Conservation (phyloP, 2,329 filamentous ascomycete species). For the Ascochyta clinopodiicola region DNA sequence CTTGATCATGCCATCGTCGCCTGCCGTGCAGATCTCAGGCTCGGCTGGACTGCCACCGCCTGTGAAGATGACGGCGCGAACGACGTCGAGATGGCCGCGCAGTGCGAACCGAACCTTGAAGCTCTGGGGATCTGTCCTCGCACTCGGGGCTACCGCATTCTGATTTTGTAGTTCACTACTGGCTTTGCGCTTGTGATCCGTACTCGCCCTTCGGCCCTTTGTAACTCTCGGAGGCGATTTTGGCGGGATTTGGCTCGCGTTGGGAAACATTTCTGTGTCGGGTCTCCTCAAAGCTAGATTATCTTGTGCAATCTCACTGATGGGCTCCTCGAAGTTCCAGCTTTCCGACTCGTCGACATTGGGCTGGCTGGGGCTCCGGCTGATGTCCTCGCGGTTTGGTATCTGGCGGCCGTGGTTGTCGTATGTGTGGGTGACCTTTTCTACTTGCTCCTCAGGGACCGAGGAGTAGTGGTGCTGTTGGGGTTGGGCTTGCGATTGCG, state of each 20-base stretch:
- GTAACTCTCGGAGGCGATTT: conserved; percentile 77
- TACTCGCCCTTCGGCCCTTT: conserved; percentile 77
- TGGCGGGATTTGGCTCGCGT: conserved; percentile 75
- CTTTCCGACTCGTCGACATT: conserved; percentile 67
- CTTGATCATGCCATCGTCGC: conserved; percentile 95
- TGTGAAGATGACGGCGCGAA: conserved; percentile 94
- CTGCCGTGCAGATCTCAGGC: conserved; percentile 94
- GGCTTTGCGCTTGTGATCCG: conserved; percentile 64
- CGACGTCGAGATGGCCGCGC: conserved; percentile 89
- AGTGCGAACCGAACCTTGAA: conserved; percentile 95
- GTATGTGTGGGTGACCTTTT: conserved; percentile 64
- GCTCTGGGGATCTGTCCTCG: conserved; percentile 71
- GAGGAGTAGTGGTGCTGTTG: conserved; percentile 50
- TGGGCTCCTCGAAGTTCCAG: conserved; percentile 91
- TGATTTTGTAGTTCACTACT: conserved; percentile 69
- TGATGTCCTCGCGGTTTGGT: conserved; percentile 52
- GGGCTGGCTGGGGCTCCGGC: conserved; percentile 44
- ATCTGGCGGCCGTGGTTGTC: conserved; percentile 65
- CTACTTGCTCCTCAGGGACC: conserved; percentile 61
- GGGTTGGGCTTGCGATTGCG: conserved; percentile 26
- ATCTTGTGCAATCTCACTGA: conserved; percentile 63
- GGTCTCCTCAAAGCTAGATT: conserved; percentile 68
- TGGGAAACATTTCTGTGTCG: conserved; percentile 87
- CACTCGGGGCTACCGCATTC: conserved; percentile 50
- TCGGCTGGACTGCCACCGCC: conserved; percentile 94